A percentile compares a stretch with the other conserved stretches of the same genome.
Evolutionary conservation across 257 asterid species (phyloP).

Genomic region (Coffea canephora): DNA sequence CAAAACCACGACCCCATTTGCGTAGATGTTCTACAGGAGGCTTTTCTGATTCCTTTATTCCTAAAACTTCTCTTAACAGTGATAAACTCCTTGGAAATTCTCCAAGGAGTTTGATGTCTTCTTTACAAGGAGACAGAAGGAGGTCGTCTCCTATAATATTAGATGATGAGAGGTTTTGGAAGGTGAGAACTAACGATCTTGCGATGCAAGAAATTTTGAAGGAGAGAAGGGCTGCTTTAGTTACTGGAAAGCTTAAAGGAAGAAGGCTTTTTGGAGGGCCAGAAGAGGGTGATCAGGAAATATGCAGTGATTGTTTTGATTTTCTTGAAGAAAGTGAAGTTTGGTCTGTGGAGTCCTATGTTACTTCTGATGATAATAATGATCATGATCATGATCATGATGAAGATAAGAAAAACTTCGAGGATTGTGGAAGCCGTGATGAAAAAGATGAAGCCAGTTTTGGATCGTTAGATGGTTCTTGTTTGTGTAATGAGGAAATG

Average conservation of each 20-base stretch:
- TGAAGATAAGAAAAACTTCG: background rate
- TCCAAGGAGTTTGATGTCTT: slow-evolving; percentile 47
- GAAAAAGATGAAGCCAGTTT: background rate
- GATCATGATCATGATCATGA: background rate
- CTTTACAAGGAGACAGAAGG: slow-evolving; percentile 29
- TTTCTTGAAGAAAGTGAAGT: slow-evolving; percentile 7
- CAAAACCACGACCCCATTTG: background rate
- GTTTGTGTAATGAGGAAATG: background rate
- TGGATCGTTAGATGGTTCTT: background rate
- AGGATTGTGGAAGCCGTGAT: background rate
- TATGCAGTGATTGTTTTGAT: background rate
- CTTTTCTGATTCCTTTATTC: background rate
- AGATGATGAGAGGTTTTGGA: slow-evolving; percentile 15
- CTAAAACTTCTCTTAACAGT: background rate
- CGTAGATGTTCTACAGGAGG: background rate
- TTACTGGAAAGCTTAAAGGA: slow-evolving; percentile 41
- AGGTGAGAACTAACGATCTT: slow-evolving; percentile 19
- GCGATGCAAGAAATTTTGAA: slow-evolving; percentile 39
- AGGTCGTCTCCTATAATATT: slow-evolving; percentile 10
- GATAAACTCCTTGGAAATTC: slow-evolving; percentile 24
- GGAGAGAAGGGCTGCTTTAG: slow-evolving; percentile 43
- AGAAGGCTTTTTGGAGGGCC: slow-evolving; percentile 34
- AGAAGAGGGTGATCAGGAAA: background rate
- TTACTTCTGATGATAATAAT: background rate
- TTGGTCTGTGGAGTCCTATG: background rate